phyloP scores from a whole-genome alignment of 2,329 filamentous ascomycete genomes.

The Annulohypoxylon truncatum region DNA sequence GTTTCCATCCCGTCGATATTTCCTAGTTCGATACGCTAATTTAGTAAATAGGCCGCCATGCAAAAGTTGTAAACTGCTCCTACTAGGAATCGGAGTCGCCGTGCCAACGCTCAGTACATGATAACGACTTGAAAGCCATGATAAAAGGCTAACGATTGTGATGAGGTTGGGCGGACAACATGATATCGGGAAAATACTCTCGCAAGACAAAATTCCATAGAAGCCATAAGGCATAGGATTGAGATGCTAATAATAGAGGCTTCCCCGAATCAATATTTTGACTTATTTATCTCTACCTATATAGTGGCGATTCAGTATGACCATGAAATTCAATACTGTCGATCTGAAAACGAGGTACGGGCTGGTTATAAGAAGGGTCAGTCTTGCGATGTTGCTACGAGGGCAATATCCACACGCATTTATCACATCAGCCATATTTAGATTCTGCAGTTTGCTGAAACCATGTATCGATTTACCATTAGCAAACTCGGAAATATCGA shows the following conservation, averaged over 20 bases:
- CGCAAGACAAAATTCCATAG: slow-evolving; percentile 42
- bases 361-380: not conserved
- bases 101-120: slow-evolving; percentile 46
- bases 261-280: slow-evolving; percentile 3
- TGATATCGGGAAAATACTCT: slow-evolving; percentile 38
- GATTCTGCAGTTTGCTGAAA: not conserved
- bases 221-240: slow-evolving; percentile 40
- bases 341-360: not conserved
- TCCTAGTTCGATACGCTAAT: slow-evolving; percentile 30
- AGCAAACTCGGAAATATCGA: not conserved
- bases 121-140: slow-evolving; percentile 48
- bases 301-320: not conserved
- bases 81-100: slow-evolving; percentile 35
- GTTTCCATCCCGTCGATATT: slow-evolving; percentile 41
- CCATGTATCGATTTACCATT: slow-evolving; percentile 5
- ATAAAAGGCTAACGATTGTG: slow-evolving; percentile 48
- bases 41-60: slow-evolving; percentile 71
- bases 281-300: not conserved
- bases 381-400: not conserved
- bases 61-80: slow-evolving; percentile 81
- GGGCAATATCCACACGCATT: not conserved
- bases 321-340: not conserved
- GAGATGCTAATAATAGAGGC: slow-evolving; percentile 40
- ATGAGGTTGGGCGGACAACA: slow-evolving; percentile 47
- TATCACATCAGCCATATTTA: not conserved